Conservation (phyloP, 768 basidiomycete genomes). For the Suillus subaureus region DNA sequence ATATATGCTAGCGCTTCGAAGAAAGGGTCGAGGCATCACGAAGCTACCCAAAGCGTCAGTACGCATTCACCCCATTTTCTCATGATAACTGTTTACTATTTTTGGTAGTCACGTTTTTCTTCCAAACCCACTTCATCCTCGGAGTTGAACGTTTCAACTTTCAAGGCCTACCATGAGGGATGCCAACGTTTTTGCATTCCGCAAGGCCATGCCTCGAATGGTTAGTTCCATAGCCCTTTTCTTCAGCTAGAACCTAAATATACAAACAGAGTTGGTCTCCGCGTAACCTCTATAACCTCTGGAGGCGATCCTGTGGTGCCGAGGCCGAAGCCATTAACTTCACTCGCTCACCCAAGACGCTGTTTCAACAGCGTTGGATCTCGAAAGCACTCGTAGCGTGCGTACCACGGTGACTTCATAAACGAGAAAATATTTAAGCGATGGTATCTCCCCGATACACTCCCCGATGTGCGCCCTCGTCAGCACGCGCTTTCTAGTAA, state of each 20-base stretch:
- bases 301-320: slow-evolving; percentile 67
- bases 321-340: slow-evolving; percentile 54
- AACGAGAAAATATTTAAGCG: slow-evolving; percentile 92
- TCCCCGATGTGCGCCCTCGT: slow-evolving; percentile 83
- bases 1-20: too few relatives aligned
- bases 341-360: slow-evolving; percentile 38
- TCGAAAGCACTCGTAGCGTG: slow-evolving; percentile 85
- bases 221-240: slow-evolving; percentile 38
- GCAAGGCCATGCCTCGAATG: slow-evolving; percentile 78
- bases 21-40: too few relatives aligned
- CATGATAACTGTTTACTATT: too few relatives aligned
- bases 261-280: slow-evolving; percentile 79
- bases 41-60: too few relatives aligned
- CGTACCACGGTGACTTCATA: slow-evolving; percentile 95
- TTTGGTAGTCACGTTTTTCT: slow-evolving; percentile 6
- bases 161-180: slow-evolving; percentile 45
- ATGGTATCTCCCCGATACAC: slow-evolving; percentile 86
- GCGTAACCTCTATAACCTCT: slow-evolving; percentile 88
- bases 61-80: too few relatives aligned
- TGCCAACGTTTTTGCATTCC: slow-evolving; percentile 44
- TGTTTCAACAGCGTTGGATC: slow-evolving; percentile 88
- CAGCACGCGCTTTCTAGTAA: slow-evolving; percentile 26
- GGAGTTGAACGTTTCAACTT: background rate
- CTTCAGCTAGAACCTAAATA: background rate
- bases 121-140: background rate